phyloP scores from a whole-genome alignment of 2,329 filamentous ascomycete species.

The Macrophomina phaseolina region DNA sequence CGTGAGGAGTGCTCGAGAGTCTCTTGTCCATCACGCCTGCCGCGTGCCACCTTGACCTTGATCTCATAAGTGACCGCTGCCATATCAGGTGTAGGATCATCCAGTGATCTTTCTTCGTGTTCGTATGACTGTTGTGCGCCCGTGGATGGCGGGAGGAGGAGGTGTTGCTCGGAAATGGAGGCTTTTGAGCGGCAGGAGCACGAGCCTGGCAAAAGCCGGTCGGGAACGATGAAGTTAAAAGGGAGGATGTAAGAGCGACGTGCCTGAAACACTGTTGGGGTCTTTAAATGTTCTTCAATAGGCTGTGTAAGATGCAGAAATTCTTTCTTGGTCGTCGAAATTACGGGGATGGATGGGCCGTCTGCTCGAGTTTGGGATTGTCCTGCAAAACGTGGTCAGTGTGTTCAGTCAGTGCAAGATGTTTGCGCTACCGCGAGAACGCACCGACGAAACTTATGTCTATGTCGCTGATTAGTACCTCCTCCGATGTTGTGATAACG shows the following conservation, averaged over 20 bases:
- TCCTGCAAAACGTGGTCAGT: not conserved
- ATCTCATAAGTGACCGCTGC: slow-evolving; percentile 2
- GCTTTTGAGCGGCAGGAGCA: not conserved
- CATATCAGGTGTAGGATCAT: slow-evolving; percentile 15
- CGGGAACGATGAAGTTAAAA: slow-evolving; percentile 7
- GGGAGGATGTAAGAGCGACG: not conserved
- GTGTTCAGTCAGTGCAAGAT: not conserved
- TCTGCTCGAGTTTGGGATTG: not conserved
- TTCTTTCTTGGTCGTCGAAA: not conserved
- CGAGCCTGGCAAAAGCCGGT: not conserved
- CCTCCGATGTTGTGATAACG: not conserved
- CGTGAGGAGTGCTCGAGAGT: not conserved
- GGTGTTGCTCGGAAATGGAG: not conserved
- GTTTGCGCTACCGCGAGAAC: not conserved
- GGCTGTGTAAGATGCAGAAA: slow-evolving; percentile 10
- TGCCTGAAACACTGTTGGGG: not conserved
- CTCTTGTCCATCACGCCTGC: not conserved
- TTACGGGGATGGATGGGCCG: not conserved
- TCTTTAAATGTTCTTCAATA: not conserved
- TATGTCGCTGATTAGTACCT: not conserved
- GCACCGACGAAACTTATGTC: slow-evolving; percentile 8
- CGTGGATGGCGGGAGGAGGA: not conserved
- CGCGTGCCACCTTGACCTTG: not conserved
- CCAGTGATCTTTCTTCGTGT: not conserved
- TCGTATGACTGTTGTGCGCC: not conserved